Evolutionary conservation across 495 filamentous ascomycete genomes (phyloP).

Genomic region (Penicillium macrosclerotiorum): DNA sequence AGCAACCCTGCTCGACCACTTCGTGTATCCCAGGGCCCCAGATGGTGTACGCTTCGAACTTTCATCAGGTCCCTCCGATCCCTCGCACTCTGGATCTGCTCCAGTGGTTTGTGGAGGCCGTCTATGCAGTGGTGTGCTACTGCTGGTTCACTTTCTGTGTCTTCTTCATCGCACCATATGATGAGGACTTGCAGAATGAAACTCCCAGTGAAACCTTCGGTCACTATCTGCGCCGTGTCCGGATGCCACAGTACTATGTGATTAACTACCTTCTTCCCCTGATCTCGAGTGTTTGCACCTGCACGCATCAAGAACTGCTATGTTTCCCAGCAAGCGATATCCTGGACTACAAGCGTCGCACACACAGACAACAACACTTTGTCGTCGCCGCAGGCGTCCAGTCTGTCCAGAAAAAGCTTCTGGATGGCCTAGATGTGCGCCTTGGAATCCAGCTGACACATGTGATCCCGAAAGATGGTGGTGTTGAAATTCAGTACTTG

Average conservation of each 20-base stretch:
- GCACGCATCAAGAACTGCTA: constrained; percentile 48
- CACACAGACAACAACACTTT: constrained; percentile 48
- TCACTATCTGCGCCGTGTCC: constrained; percentile 44
- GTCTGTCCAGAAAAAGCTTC: constrained; percentile 42
- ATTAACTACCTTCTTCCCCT: constrained; percentile 50
- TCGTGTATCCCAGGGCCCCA: constrained; percentile 20
- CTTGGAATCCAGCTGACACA: constrained; percentile 18
- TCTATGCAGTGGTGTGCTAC: constrained; percentile 44
- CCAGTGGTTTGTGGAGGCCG: constrained; percentile 34
- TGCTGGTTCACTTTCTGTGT: constrained; percentile 47
- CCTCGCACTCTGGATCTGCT: constrained; percentile 14
- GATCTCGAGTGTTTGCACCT: constrained; percentile 52
- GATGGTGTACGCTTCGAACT: constrained; percentile 50
- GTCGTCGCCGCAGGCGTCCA: constrained; percentile 46
- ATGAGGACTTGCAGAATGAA: constrained; percentile 1
- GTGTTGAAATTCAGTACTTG: constrained; percentile 10
- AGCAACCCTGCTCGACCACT: constrained; percentile 5
- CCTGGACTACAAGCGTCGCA: constrained; percentile 42
- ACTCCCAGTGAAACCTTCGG: constrained; percentile 35
- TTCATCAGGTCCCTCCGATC: constrained; percentile 44
- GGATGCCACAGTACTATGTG: constrained; percentile 41
- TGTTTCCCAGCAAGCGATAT: constrained; percentile 50
- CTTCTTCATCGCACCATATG: constrained; percentile 38
- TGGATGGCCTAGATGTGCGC: constrained; percentile 17
- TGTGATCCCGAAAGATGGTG: constrained; percentile 8